Percentiles rank a stretch among this genome's conserved stretches.
phyloP scores from a whole-genome alignment of 805 yeast genomes.

The Spathaspora gorwiae region DNA sequence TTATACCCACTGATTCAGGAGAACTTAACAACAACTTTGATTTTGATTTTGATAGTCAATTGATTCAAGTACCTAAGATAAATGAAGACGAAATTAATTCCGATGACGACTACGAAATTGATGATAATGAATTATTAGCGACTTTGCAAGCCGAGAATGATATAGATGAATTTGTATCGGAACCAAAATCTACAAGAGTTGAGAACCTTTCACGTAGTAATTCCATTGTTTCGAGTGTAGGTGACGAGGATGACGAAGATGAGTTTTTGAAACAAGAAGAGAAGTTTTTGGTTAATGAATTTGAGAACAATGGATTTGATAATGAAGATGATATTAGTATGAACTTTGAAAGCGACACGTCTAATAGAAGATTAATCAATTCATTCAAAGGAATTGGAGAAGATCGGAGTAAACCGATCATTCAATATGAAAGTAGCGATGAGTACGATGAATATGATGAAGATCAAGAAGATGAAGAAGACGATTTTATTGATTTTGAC shows the following conservation, averaged over 20 bases:
- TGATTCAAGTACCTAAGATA: constrained; percentile 48
- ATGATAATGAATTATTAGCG: constrained; percentile 43
- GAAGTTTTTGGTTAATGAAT: constrained; percentile 41
- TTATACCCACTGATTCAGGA: neutral
- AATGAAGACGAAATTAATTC: constrained; percentile 46
- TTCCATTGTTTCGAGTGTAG: constrained; percentile 17
- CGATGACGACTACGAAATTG: constrained; percentile 64
- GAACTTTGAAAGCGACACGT: constrained; percentile 15
- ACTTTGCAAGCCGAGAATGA: constrained; percentile 46
- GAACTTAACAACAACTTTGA: constrained; percentile 14
- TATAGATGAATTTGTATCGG: constrained; percentile 30
- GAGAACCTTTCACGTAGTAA: constrained; percentile 15
- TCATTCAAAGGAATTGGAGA: constrained; percentile 19
- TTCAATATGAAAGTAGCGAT: constrained; percentile 37
- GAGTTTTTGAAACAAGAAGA: constrained; percentile 42
- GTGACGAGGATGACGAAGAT: constrained; percentile 31
- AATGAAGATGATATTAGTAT: constrained; percentile 34
- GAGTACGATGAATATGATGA: constrained; percentile 25
- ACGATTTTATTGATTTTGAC: constrained; percentile 36
- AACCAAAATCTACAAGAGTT: neutral
- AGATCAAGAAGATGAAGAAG: constrained; percentile 35
- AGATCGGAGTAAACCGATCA: constrained; percentile 26
- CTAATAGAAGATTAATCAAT: constrained; percentile 12
- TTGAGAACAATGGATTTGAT: constrained; percentile 43
- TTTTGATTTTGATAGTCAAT: constrained; percentile 27